Base-by-base conservation (phyloP, 2,329 filamentous ascomycete species). In the Chrysosporium queenslandicum region DNA sequence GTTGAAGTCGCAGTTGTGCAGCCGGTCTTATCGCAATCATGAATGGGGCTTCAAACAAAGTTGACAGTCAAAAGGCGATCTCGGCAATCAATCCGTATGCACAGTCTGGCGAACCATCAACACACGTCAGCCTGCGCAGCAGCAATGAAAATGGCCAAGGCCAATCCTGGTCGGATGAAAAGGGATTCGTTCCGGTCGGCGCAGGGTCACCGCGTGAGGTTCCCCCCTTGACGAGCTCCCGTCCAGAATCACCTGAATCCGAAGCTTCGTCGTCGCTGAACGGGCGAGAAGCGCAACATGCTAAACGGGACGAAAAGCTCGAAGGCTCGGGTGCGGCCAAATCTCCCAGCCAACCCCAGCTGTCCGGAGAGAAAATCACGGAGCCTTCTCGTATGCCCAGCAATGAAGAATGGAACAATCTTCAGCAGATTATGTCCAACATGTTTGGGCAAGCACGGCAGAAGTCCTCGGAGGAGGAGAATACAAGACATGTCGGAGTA, bases 391-490 rank as follows among this genome's bases (percentile, higher is more conserved):
- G 12, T 7, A 39, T 46, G n/a, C 16, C 27, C 27, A 8, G 25
- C 14, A 40, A 47, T 39, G 46, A 46, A 6, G 74, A 74, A 42
- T 69, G 71, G 43, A 71, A 72, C n/a, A 78, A 81, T 59, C 77
- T 83, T 29, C 74, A 82, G 47, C 71, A 73, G 9, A 67, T 86
- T 36, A 80, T 87, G 72, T 85, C 82, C 0, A 78, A 79, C 2
- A 85, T 87, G 76, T 87, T 87, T 60, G 84, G 84, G 4, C 70
- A 74, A 30, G 77, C 77, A 18, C 74, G 84, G 4, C 81, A 83
- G 58, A 74, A 77, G 41, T 71, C 78, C n/a, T 84, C 81, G 0
- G 79, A 86, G 55, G 82, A 85, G 56, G 83, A 85, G 59, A 80
- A 85, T 62, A 84, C 81, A 0, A 72, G 83, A 20, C 83, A 87